Evolutionary conservation across 2,329 filamentous ascomycete species (phyloP).

Genomic region (Diaporthe citri): DNA sequence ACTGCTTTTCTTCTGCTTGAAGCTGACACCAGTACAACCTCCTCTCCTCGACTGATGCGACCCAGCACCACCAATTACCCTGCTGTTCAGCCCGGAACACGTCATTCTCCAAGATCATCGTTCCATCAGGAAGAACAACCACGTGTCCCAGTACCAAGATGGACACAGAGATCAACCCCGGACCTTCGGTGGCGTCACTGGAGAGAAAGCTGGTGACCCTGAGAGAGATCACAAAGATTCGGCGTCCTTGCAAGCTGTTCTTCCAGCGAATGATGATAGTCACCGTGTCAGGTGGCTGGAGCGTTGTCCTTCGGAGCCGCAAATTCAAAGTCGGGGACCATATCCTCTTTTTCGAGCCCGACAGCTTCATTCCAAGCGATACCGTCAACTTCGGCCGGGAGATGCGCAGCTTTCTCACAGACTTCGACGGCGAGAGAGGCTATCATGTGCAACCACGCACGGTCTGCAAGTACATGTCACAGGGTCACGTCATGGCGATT

Average conservation of each 20-base stretch:
- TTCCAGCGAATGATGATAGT: conserved; percentile 39
- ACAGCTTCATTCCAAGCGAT: conserved; percentile 47
- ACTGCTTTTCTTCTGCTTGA: not conserved
- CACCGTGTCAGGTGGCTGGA: conserved; percentile 47
- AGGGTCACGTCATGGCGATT: conserved; percentile 47
- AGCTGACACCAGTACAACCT: not conserved
- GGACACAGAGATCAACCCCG: not conserved
- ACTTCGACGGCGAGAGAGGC: conserved; percentile 42
- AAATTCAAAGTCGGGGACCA: conserved; percentile 43
- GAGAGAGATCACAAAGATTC: conserved; percentile 42
- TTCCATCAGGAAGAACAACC: not conserved
- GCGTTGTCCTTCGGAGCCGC: conserved; percentile 41
- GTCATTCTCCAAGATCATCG: not conserved
- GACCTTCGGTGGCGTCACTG: not conserved
- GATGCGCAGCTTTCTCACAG: conserved; percentile 34
- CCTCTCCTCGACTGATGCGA: not conserved
- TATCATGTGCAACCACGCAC: conserved; percentile 44
- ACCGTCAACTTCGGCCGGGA: conserved; percentile 44
- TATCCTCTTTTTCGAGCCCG: conserved; percentile 50
- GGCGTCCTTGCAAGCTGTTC: conserved; percentile 34
- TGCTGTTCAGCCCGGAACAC: no score
- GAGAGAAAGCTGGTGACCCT: conserved; percentile 52
- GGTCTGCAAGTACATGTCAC: conserved; percentile 44
- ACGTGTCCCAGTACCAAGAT: not conserved
- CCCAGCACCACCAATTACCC: not conserved